Evolutionary conservation across 139 green algal species (phyloP).

Genomic region (Gonium pectorale): DNA sequence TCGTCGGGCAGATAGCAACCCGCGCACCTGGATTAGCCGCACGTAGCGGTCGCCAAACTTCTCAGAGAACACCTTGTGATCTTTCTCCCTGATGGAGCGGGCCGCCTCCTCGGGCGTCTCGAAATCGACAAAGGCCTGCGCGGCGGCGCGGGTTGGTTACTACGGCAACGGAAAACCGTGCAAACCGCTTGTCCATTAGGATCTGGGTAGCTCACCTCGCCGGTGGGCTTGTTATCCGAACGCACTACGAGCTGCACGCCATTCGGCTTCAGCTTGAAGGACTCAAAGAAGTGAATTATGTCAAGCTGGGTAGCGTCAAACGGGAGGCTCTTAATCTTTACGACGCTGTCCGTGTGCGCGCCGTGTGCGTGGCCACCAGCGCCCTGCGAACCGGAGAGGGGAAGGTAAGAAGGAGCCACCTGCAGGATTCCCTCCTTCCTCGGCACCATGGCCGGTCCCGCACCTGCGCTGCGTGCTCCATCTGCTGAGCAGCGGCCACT

Average conservation of each 20-base stretch:
- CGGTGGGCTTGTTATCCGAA: constrained; percentile 75
- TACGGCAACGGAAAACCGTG: too few relatives aligned
- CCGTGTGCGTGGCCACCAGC: constrained; percentile 18
- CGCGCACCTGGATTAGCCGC: constrained; percentile 67
- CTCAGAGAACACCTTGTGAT: constrained; percentile 76
- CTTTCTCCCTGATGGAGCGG: constrained; percentile 68
- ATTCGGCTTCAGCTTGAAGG: constrained; percentile 72
- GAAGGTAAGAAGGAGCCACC: too few relatives aligned
- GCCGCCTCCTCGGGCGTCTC: constrained; percentile 71
- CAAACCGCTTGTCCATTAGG: too few relatives aligned
- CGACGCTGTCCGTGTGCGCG: constrained; percentile 70
- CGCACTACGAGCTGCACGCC: constrained; percentile 76
- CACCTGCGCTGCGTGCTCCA: constrained; percentile 48
- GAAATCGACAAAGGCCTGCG: constrained; percentile 84
- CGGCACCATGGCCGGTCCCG: too few relatives aligned
- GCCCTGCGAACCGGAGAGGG: constrained; percentile 30
- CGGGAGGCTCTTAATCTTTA: constrained; percentile 81
- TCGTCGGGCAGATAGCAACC: neutral
- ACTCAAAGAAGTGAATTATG: constrained; percentile 77
- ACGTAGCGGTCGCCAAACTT: constrained; percentile 79
- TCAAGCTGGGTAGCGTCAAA: constrained; percentile 74
- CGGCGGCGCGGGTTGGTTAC: neutral
- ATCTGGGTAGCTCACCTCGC: constrained; percentile 67
- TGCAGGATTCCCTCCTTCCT: too few relatives aligned
- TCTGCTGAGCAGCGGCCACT: constrained; percentile 54